Percentiles rank a stretch among this genome's conserved stretches.
These are phyloP conservation scores for Colletotrichum sp. DNA, from an alignment of 2,329 filamentous ascomycete species.

Conservation along the genomic window DNA sequence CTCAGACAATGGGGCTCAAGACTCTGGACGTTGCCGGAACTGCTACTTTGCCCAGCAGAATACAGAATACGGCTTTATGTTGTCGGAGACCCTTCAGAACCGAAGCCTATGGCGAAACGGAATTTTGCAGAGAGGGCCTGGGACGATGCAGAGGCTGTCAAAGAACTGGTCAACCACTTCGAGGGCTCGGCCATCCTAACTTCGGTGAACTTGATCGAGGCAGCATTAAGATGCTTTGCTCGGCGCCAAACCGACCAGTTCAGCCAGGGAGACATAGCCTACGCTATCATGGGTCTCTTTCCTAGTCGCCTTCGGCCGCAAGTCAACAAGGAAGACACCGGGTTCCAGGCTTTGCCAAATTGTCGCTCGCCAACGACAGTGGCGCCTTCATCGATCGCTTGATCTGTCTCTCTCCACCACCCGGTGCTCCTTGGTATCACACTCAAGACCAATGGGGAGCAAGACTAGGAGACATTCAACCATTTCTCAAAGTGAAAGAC, in stretches of 20 bases:
- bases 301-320: not conserved
- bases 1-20: not conserved
- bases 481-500: not conserved
- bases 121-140: not conserved
- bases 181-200: not conserved
- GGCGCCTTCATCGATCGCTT: not conserved
- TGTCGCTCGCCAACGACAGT: not conserved
- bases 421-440: not conserved
- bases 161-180: not conserved
- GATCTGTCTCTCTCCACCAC: rapidly evolving
- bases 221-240: not conserved
- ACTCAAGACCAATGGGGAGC: not conserved
- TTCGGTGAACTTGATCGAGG: not conserved
- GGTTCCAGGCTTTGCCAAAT: not conserved
- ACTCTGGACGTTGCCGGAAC: not conserved
- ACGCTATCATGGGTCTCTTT: not conserved
- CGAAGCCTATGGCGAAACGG: not conserved
- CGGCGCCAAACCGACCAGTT: not conserved
- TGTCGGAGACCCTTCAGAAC: rapidly evolving
- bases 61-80: not conserved
- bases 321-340: not conserved
- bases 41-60: not conserved
- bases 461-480: not conserved
- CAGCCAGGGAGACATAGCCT: not conserved
- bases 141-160: not conserved